phyloP scores from a whole-genome alignment of 345 rosid genomes.

The Eucalyptus tenuipes region DNA sequence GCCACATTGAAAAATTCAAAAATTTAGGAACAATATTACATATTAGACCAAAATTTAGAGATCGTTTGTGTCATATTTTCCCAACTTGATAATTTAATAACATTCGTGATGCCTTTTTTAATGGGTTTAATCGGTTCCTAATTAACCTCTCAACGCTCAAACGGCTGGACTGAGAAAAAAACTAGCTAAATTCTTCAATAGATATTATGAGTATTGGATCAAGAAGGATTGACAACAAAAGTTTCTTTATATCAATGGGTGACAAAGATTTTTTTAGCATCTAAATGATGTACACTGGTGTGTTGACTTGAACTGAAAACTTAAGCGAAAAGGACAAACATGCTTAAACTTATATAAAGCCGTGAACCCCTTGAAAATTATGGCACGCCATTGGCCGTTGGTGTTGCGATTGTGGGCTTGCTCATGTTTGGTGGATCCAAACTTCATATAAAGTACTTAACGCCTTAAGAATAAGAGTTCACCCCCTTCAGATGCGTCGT shows the following conservation, averaged over 20 bases:
- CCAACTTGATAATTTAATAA: too few relatives aligned
- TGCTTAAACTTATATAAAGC: not conserved
- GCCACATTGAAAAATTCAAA: too few relatives aligned
- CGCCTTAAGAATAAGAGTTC: not conserved
- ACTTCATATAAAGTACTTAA: not conserved
- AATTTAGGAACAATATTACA: too few relatives aligned
- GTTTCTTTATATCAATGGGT: not conserved
- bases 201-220: too few relatives aligned
- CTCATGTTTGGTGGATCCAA: not conserved
- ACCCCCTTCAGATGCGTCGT: not conserved
- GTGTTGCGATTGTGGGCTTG: not conserved
- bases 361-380: not conserved
- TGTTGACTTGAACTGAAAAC: not conserved
- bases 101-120: too few relatives aligned
- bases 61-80: too few relatives aligned
- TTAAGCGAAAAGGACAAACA: not conserved
- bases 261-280: not conserved
- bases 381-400: not conserved
- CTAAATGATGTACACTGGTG: not conserved
- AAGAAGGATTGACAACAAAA: too few relatives aligned
- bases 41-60: too few relatives aligned
- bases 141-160: too few relatives aligned
- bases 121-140: too few relatives aligned
- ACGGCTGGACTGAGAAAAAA: too few relatives aligned
- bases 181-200: too few relatives aligned